A percentile compares a stretch with the other conserved stretches of the same genome.
phyloP scores from a whole-genome alignment of 2,329 filamentous ascomycete genomes.

The Epichloe elymi region DNA sequence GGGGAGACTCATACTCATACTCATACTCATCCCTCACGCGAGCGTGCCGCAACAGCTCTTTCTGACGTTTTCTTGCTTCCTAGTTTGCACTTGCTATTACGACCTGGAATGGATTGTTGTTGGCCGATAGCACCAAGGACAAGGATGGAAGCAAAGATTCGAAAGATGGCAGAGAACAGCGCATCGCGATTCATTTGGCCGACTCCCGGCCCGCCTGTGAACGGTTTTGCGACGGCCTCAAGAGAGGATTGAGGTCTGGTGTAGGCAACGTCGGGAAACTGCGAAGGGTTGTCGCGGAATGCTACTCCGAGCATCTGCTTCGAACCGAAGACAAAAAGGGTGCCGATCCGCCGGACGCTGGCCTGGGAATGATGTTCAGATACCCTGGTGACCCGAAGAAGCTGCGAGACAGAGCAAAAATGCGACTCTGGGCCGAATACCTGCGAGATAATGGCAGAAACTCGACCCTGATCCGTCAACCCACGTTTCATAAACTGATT shows the following conservation, averaged over 20 bases:
- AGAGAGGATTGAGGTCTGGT: conserved; percentile 73
- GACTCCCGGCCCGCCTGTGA: conserved; percentile 84
- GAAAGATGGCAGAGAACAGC: conserved; percentile 50
- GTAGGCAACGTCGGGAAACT: conserved; percentile 82
- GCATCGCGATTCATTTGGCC: conserved; percentile 82
- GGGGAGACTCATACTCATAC: too few relatives aligned
- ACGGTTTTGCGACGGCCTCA: conserved; percentile 89
- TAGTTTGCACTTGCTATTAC: conserved; percentile 87
- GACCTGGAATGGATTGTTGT: conserved; percentile 74
- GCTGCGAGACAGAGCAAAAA: conserved; percentile 87
- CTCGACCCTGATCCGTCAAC: conserved; percentile 80
- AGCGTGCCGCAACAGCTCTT: not conserved
- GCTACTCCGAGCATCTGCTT: conserved; percentile 80
- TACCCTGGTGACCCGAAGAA: conserved; percentile 95
- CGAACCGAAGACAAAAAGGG: conserved; percentile 51
- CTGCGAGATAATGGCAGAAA: conserved; percentile 90
- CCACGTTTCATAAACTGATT: conserved; percentile 95
- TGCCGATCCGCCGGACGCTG: conserved; percentile 62
- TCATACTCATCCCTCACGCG: too few relatives aligned
- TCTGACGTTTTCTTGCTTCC: not conserved
- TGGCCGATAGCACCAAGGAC: conserved; percentile 42
- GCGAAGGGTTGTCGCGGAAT: conserved; percentile 65
- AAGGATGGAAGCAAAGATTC: conserved; percentile 28
- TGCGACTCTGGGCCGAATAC: conserved; percentile 95
- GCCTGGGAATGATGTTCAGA: conserved; percentile 79